phyloP scores from a whole-genome alignment of 2,329 filamentous ascomycete genomes.

The Aspergillus brunneoviolaceus region DNA sequence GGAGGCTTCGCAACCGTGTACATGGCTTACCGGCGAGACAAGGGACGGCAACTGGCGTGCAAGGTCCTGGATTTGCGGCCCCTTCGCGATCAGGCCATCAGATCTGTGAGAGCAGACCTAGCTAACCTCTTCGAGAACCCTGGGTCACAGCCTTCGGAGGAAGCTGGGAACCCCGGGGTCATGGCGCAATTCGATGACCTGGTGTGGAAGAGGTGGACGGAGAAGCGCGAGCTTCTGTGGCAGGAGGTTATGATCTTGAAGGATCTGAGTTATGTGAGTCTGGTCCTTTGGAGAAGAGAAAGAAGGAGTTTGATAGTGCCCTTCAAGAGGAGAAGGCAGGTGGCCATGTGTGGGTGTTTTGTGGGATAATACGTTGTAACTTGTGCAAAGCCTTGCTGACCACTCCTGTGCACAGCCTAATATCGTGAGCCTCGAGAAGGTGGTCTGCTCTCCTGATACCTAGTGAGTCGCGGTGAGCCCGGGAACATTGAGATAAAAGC shows the following conservation, averaged over 20 bases:
- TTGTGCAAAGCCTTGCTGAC: no score
- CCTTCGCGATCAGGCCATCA: slow-evolving; percentile 17
- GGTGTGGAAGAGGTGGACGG: slow-evolving; percentile 1
- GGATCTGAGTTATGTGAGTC: slow-evolving; percentile 52
- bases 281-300: neutral
- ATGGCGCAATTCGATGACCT: neutral
- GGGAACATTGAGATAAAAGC: slow-evolving; percentile 11
- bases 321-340: no score
- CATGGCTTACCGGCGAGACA: slow-evolving; percentile 40
- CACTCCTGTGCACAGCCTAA: slow-evolving; percentile 49
- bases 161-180: neutral
- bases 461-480: slow-evolving; percentile 41
- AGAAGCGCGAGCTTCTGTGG: slow-evolving; percentile 34
- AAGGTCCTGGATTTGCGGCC: slow-evolving; percentile 44
- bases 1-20: slow-evolving; percentile 46
- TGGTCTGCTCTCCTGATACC: slow-evolving; percentile 53
- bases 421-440: slow-evolving; percentile 58
- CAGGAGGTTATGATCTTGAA: slow-evolving; percentile 50
- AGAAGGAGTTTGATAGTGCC: neutral
- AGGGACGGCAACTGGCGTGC: slow-evolving; percentile 44
- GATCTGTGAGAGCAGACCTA: neutral
- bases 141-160: no score
- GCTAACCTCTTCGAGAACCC: neutral
- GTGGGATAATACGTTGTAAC: neutral
- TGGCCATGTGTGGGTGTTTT: neutral